Conservation (phyloP, 1,284 basidiomycete species). For the Chondrostereum purpureum region DNA sequence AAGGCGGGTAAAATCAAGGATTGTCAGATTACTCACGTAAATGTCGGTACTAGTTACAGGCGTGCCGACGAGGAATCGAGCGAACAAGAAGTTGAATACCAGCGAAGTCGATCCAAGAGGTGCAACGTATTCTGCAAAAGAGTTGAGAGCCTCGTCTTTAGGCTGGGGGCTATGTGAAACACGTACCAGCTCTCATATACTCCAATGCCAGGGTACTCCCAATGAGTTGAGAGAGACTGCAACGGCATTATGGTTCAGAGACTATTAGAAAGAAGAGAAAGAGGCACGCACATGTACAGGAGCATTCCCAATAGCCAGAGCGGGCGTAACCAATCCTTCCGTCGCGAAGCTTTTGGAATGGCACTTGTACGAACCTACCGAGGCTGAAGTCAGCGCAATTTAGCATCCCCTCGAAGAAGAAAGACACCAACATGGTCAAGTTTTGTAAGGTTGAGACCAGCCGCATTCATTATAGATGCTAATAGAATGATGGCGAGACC, state of each 20-base stretch:
- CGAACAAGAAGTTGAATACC: conserved; percentile 86
- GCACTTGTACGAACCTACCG: conserved; percentile 60
- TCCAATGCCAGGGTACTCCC: conserved; percentile 81
- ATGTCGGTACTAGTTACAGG: conserved; percentile 78
- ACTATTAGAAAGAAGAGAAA: neutral
- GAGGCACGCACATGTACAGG: conserved; percentile 61
- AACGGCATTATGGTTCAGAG: neutral
- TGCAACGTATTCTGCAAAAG: conserved; percentile 68
- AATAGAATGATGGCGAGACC: conserved; percentile 73
- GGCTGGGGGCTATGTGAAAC: conserved; percentile 4
- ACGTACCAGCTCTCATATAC: conserved; percentile 76
- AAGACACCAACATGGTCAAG: conserved; percentile 64
- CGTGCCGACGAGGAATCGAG: conserved; percentile 74
- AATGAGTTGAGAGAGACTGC: conserved; percentile 75
- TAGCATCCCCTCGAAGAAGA: too few species aligned
- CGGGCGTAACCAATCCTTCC: conserved; percentile 69
- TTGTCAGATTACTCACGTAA: conserved; percentile 41
- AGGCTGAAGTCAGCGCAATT: conserved; percentile 7
- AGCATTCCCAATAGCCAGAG: conserved; percentile 81
- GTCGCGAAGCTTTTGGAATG: conserved; percentile 62
- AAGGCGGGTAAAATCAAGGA: conserved; percentile 6
- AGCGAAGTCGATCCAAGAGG: conserved; percentile 79
- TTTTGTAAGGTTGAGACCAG: conserved; percentile 79
- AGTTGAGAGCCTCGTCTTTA: conserved; percentile 1
- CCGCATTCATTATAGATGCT: conserved; percentile 78